These are phyloP conservation scores for Leccinum olivaceopallidum DNA, from an alignment of 768 basidiomycete species.

Conservation along the genomic window DNA sequence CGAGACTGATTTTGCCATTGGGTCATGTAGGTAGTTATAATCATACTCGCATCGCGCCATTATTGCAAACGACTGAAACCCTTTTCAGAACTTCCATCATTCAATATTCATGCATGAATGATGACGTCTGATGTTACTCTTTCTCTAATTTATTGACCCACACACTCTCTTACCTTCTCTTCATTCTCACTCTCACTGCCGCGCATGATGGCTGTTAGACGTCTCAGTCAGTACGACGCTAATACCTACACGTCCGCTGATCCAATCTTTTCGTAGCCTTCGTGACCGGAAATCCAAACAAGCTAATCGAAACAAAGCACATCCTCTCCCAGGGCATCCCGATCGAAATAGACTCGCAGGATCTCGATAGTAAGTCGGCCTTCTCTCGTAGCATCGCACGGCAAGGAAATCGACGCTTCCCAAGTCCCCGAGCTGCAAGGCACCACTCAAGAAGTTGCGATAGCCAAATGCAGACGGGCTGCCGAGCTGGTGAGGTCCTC, in stretches of 20 bases:
- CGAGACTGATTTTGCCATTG: no score
- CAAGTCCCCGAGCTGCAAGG: constrained; percentile 95
- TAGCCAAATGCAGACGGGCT: constrained; percentile 82
- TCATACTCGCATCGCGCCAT: no score
- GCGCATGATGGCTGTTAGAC: constrained; percentile 17
- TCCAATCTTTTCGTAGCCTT: constrained; percentile 57
- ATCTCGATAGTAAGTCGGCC: constrained; percentile 71
- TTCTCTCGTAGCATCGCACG: neutral
- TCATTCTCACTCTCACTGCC: neutral
- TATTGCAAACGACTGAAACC: no score
- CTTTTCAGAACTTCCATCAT: no score
- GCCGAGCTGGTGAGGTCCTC: constrained; percentile 73
- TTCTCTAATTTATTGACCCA: no score
- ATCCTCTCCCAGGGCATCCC: constrained; percentile 71
- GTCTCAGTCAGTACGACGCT: constrained; percentile 26
- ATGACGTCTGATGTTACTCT: no score
- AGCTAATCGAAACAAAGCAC: constrained; percentile 82
- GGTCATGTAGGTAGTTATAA: no score
- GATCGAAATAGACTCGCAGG: constrained; percentile 75
- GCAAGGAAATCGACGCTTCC: constrained; percentile 4
- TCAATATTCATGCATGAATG: no score
- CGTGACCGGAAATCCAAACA: constrained; percentile 94
- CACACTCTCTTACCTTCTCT: no score
- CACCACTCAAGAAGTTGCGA: constrained; percentile 86
- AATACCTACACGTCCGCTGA: constrained; percentile 10